A percentile compares a stretch with the other conserved stretches of the same genome.
Evolutionary conservation across 805 yeast species (phyloP).

Genomic region (Danielozyma ontarioensis): DNA sequence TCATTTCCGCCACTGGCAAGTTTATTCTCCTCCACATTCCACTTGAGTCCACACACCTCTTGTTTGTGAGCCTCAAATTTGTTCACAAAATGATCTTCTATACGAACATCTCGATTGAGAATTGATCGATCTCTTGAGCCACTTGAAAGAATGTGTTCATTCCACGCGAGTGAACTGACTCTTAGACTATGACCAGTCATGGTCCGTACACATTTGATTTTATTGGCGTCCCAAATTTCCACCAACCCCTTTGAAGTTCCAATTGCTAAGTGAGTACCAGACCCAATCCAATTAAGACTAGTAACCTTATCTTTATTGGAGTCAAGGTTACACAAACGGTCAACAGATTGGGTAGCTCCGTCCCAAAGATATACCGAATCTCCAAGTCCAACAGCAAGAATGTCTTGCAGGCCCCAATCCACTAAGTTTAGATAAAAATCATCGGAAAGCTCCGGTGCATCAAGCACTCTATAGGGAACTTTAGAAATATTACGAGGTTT

Average conservation of each 20-base stretch:
- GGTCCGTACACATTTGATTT: constrained; percentile 75
- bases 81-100: constrained; percentile 74
- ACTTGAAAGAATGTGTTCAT: constrained; percentile 78
- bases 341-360: constrained; percentile 78
- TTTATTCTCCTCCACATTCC: constrained; percentile 90
- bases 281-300: constrained; percentile 86
- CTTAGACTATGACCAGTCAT: constrained; percentile 89
- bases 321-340: constrained; percentile 70
- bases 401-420: constrained; percentile 92
- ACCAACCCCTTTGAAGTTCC: constrained; percentile 86
- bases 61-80: constrained; percentile 75
- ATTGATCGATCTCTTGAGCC: constrained; percentile 86
- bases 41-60: constrained; percentile 93
- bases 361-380: constrained; percentile 88
- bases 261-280: constrained; percentile 90
- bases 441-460: constrained; percentile 93
- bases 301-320: constrained; percentile 64
- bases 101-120: constrained; percentile 86
- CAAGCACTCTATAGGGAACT: constrained; percentile 88
- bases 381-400: constrained; percentile 86
- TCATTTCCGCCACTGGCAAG: constrained; percentile 96
- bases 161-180: constrained; percentile 90
- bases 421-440: constrained; percentile 88
- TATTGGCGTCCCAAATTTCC: constrained; percentile 91
- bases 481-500: constrained; percentile 73